Conservation (phyloP, 2,329 filamentous ascomycete species). For the Chalaropsis thielavioides region DNA sequence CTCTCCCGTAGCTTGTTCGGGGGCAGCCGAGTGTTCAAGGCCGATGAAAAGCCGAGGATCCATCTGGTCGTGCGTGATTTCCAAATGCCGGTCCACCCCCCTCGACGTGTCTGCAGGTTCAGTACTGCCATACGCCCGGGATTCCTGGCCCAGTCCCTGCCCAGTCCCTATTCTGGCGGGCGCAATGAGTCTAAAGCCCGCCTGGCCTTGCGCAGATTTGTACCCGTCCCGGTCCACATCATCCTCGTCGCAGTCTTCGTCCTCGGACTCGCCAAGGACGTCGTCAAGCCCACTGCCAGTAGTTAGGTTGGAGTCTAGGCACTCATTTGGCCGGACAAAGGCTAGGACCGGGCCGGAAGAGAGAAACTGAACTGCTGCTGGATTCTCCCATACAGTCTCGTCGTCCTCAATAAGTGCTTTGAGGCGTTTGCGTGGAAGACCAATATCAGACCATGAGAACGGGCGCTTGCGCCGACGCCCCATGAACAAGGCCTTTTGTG, state of each 20-base stretch:
- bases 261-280: not conserved
- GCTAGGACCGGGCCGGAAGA: conserved; percentile 11
- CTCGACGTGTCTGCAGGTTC: not conserved
- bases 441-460: conserved; percentile 16
- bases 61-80: conserved; percentile 6
- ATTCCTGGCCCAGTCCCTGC: not conserved
- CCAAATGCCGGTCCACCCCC: not conserved
- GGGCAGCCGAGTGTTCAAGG: not conserved
- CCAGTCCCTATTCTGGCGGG: not conserved
- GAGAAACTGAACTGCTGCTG: conserved; percentile 13
- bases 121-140: not conserved
- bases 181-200: conserved; percentile 1
- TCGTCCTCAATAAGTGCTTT: conserved; percentile 17
- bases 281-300: not conserved
- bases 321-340: conserved; percentile 15
- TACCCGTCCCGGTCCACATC: not conserved
- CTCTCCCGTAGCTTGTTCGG: not conserved
- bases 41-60: conserved; percentile 13
- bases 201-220: not conserved
- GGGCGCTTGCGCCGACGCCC: conserved; percentile 11
- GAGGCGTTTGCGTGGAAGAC: conserved; percentile 11
- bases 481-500: not conserved
- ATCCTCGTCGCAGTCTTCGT: not conserved
- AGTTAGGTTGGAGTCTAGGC: conserved; percentile 5
- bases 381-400: conserved; percentile 14